These are phyloP conservation scores for Peniophora sp. DNA, from an alignment of 1,284 basidiomycete species.

Conservation along the genomic window DNA sequence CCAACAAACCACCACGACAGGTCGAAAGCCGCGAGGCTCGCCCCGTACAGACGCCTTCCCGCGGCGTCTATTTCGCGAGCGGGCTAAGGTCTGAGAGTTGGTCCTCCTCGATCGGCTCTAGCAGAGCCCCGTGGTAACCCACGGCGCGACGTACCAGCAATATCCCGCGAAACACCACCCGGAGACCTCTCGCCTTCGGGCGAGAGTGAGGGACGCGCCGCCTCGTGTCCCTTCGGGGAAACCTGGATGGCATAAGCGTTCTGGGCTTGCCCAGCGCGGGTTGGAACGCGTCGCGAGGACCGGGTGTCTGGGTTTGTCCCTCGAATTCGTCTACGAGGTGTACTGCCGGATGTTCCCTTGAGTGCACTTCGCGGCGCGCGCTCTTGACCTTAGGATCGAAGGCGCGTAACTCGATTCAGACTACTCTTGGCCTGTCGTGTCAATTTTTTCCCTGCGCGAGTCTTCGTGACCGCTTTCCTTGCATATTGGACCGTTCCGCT, in stretches of 20 bases:
- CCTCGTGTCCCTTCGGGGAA: background rate
- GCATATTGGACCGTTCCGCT: no score
- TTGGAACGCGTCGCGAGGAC: constrained; percentile 10
- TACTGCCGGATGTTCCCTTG: constrained; percentile 11
- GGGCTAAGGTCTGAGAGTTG: constrained; percentile 24
- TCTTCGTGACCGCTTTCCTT: constrained; percentile 11
- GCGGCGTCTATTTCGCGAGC: constrained; percentile 15
- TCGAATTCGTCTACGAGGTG: background rate
- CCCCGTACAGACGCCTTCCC: constrained; percentile 12
- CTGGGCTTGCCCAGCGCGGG: background rate
- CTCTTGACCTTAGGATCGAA: background rate
- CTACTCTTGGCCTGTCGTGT: constrained; percentile 20
- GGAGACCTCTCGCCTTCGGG: constrained; percentile 8
- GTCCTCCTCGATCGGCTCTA: constrained; percentile 15
- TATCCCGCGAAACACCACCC: background rate
- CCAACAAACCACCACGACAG: constrained; percentile 7
- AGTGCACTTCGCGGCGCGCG: constrained; percentile 21
- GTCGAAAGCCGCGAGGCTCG: constrained; percentile 21
- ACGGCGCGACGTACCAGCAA: constrained; percentile 18
- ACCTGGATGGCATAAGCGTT: background rate
- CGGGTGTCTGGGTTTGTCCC: constrained; percentile 6
- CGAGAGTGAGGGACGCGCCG: constrained; percentile 1
- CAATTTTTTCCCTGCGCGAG: constrained; percentile 14
- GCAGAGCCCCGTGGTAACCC: constrained; percentile 12
- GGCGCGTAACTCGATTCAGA: constrained; percentile 23